Conservation (phyloP, 495 filamentous ascomycete species). For the Glutinoglossum americanum region DNA sequence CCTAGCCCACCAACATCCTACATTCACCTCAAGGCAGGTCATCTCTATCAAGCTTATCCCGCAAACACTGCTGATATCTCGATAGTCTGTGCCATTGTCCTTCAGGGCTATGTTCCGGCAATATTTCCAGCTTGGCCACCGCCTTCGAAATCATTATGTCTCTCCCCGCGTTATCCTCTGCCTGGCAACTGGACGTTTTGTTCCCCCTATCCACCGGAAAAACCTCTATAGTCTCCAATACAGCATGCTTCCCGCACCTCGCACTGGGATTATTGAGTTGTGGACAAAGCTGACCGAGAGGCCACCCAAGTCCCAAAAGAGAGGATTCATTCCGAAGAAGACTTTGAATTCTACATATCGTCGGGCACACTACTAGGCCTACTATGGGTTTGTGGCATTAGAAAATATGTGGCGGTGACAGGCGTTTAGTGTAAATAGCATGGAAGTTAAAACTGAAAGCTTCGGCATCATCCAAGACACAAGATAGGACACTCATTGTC, state of each 20-base stretch:
- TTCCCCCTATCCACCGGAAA: conserved; percentile 68
- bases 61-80: neutral
- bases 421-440: neutral
- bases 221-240: conserved; percentile 96
- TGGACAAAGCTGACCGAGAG: conserved; percentile 55
- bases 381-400: neutral
- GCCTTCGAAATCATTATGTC: conserved; percentile 87
- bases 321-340: neutral
- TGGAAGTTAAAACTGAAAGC: neutral
- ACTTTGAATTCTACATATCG: neutral
- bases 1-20: conserved; percentile 35
- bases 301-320: conserved; percentile 1
- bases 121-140: conserved; percentile 83
- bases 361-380: neutral
- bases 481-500: no score
- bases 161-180: conserved; percentile 71
- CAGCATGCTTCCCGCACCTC: conserved; percentile 75
- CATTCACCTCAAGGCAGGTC: conserved; percentile 53
- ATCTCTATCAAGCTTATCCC: neutral
- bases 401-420: neutral
- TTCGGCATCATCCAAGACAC: neutral
- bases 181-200: conserved; percentile 72
- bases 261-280: conserved; percentile 62
- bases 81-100: conserved; percentile 69
- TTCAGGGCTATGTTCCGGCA: conserved; percentile 85